phyloP scores from a whole-genome alignment of 805 yeast genomes.

The Cyberlindnera subsufficiens region DNA sequence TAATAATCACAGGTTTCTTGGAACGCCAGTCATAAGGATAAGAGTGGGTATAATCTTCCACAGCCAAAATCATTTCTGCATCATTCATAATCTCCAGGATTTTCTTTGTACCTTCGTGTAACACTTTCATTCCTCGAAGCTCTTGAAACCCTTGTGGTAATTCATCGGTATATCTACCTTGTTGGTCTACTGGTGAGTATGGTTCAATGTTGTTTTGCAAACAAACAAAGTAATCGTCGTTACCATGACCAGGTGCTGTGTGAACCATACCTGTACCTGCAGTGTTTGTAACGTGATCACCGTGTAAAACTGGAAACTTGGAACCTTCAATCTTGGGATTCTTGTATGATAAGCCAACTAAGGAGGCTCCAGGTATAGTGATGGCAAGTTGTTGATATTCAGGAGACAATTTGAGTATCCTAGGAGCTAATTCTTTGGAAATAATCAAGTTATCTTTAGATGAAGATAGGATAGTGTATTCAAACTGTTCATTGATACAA shows the following conservation, averaged over 20 bases:
- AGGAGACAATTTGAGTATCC: slow-evolving; percentile 29
- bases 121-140: slow-evolving; percentile 53
- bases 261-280: slow-evolving; percentile 97
- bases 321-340: slow-evolving; percentile 45
- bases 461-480: slow-evolving; percentile 46
- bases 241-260: slow-evolving; percentile 97
- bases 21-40: slow-evolving; percentile 98
- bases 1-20: slow-evolving; percentile 87
- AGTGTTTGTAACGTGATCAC: slow-evolving; percentile 70
- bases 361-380: slow-evolving; percentile 34
- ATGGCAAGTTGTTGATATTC: slow-evolving; percentile 13
- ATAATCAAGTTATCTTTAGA: slow-evolving; percentile 47
- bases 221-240: slow-evolving; percentile 82
- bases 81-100: slow-evolving; percentile 40
- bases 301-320: slow-evolving; percentile 61
- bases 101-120: slow-evolving; percentile 47
- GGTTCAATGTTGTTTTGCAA: slow-evolving; percentile 48
- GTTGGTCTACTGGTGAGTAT: slow-evolving; percentile 72
- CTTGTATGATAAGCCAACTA: slow-evolving; percentile 40
- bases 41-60: slow-evolving; percentile 61
- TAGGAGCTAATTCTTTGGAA: slow-evolving; percentile 41
- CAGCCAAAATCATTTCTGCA: slow-evolving; percentile 40
- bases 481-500: slow-evolving; percentile 53
- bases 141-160: slow-evolving; percentile 42
- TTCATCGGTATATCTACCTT: slow-evolving; percentile 58